Conservation (phyloP, 2,329 filamentous ascomycete species). For the Seiridium cupressi region DNA sequence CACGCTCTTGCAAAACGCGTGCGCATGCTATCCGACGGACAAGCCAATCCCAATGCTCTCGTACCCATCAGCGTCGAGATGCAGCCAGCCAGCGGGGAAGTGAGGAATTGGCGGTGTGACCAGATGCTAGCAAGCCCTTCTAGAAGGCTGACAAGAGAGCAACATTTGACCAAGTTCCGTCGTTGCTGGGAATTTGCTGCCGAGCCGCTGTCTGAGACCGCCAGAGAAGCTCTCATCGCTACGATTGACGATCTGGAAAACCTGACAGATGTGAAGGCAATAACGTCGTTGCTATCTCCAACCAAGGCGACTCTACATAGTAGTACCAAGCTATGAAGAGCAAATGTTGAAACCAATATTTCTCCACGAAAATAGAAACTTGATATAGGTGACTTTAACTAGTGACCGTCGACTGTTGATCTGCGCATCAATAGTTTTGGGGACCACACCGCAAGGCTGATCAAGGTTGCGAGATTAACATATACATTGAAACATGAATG, state of each 20-base stretch:
- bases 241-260: conserved; percentile 8
- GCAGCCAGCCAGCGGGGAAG: background rate
- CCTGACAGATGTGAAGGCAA: background rate
- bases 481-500: too few relatives aligned
- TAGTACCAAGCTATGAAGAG: too few relatives aligned
- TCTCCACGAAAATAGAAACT: too few relatives aligned
- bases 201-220: background rate
- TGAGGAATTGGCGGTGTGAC: conserved; percentile 7
- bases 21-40: background rate
- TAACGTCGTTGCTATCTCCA: background rate
- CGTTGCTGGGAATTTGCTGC: conserved; percentile 9
- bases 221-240: conserved; percentile 3
- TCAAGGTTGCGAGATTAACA: too few relatives aligned
- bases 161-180: conserved; percentile 9
- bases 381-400: too few relatives aligned
- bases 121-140: conserved; percentile 10
- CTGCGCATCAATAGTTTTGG: too few relatives aligned
- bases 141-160: conserved; percentile 4
- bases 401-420: too few relatives aligned
- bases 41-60: conserved; percentile 1
- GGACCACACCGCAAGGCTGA: too few relatives aligned
- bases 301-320: too few relatives aligned
- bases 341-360: too few relatives aligned
- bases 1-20: conserved; percentile 7
- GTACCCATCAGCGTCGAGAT: conserved; percentile 9